A percentile compares a stretch with the other conserved stretches of the same genome.
Conservation (phyloP, 2,329 filamentous ascomycete genomes). For the Claviceps fusiformis region DNA sequence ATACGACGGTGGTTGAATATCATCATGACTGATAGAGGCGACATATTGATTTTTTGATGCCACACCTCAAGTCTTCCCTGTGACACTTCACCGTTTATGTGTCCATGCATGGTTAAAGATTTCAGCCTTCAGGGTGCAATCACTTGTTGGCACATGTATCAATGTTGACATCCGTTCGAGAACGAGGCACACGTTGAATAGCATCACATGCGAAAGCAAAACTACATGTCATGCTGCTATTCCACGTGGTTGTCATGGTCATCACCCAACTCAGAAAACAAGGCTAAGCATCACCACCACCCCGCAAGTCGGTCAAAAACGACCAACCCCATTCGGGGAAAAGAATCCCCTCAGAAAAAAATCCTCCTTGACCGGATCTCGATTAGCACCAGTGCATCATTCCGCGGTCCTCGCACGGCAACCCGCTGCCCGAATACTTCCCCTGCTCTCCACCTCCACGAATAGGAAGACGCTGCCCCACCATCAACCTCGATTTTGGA, state of each 20-base stretch:
- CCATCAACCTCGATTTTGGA: background rate
- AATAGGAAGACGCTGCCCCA: slow-evolving; percentile 8
- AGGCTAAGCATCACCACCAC: background rate
- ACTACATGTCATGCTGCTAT: background rate
- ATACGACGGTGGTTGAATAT: background rate
- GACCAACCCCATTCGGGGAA: background rate
- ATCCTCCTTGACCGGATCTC: background rate
- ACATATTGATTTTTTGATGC: background rate
- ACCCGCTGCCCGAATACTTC: background rate
- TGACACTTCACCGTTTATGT: background rate
- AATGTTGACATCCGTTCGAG: too few species aligned
- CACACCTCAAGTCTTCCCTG: background rate
- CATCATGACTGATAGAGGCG: background rate
- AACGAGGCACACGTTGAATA: background rate
- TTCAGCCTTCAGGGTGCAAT: background rate
- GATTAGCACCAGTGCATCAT: slow-evolving; percentile 1
- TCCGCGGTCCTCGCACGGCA: background rate
- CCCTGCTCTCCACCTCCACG: background rate
- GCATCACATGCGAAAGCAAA: background rate
- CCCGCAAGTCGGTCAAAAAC: background rate
- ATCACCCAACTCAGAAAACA: background rate
- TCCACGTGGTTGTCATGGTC: background rate
- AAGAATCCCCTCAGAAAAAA: background rate
- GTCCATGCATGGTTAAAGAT: background rate
- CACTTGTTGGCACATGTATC: background rate